Percentiles rank a stretch among this genome's conserved stretches.
phyloP scores from a whole-genome alignment of 805 yeast species.

The Pichia occidentalis region DNA sequence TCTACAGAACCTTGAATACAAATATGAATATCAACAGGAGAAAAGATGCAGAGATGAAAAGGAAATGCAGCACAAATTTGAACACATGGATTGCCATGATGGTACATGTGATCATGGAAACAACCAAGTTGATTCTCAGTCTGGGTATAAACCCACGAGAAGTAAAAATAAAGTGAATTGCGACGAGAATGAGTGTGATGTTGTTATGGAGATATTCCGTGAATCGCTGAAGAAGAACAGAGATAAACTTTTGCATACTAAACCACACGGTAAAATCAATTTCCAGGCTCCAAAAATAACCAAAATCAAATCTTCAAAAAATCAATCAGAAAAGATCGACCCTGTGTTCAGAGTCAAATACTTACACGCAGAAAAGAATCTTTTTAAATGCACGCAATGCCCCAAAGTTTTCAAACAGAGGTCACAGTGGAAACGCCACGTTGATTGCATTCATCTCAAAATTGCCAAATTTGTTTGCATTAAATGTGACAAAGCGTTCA shows the following conservation, averaged over 20 bases:
- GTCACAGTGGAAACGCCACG: conserved; percentile 63
- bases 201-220: conserved; percentile 5
- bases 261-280: background rate
- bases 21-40: too few relatives aligned
- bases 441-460: conserved; percentile 53
- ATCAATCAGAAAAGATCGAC: too few relatives aligned
- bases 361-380: conserved; percentile 9
- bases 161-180: background rate
- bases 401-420: conserved; percentile 47
- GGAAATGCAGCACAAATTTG: too few relatives aligned
- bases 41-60: too few relatives aligned
- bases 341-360: too few relatives aligned
- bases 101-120: too few relatives aligned
- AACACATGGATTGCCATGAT: too few relatives aligned
- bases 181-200: background rate
- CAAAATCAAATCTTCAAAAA: conserved; percentile 1
- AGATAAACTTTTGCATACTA: conserved; percentile 1
- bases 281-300: conserved; percentile 2
- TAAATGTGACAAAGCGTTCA: conserved; percentile 53
- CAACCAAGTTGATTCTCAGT: too few relatives aligned
- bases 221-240: conserved; percentile 9
- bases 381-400: conserved; percentile 31
- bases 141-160: background rate
- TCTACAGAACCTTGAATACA: too few relatives aligned
- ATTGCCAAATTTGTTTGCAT: conserved; percentile 51